These are phyloP conservation scores for Scheffersomyces spartinae DNA, from an alignment of 805 yeast species.

Conservation along the genomic window DNA sequence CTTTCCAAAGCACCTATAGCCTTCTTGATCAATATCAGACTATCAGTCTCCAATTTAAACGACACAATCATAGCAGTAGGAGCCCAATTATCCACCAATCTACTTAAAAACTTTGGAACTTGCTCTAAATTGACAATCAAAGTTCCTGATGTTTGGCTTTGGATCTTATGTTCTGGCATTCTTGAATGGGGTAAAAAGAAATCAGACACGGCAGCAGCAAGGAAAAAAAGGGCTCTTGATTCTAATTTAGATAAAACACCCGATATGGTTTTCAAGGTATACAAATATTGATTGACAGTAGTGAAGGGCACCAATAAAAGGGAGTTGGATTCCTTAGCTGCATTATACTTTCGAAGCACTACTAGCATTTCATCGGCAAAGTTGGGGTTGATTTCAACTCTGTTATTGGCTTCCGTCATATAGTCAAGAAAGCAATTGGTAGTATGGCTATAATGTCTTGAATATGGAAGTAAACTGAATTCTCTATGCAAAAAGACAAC, in stretches of 20 bases:
- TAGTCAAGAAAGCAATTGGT: slow-evolving; percentile 81
- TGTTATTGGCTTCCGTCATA: slow-evolving; percentile 46
- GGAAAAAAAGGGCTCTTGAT: slow-evolving; percentile 57
- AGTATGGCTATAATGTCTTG: slow-evolving; percentile 80
- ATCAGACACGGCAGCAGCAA: slow-evolving; percentile 98
- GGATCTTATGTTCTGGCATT: slow-evolving; percentile 91
- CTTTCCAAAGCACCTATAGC: slow-evolving; percentile 70
- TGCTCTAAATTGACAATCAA: slow-evolving; percentile 82
- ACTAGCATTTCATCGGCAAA: slow-evolving; percentile 51
- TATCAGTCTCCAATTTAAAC: slow-evolving; percentile 89
- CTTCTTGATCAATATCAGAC: slow-evolving; percentile 54
- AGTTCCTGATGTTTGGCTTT: slow-evolving; percentile 69
- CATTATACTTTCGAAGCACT: slow-evolving; percentile 43
- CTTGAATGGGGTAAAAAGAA: slow-evolving; percentile 82
- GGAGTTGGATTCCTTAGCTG: slow-evolving; percentile 37
- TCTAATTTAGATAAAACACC: slow-evolving; percentile 44
- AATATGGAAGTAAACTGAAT: slow-evolving; percentile 82
- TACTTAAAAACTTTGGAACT: slow-evolving; percentile 84
- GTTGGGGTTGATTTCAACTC: slow-evolving; percentile 48
- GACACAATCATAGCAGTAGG: slow-evolving; percentile 90
- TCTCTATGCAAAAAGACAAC: slow-evolving; percentile 90
- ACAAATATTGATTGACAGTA: slow-evolving; percentile 87
- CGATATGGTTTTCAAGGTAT: slow-evolving; percentile 64
- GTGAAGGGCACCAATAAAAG: slow-evolving; percentile 79
- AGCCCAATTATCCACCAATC: slow-evolving; percentile 90